Evolutionary conservation across 768 basidiomycete genomes (phyloP).

Genomic region (Rhodotorula babjevae): DNA sequence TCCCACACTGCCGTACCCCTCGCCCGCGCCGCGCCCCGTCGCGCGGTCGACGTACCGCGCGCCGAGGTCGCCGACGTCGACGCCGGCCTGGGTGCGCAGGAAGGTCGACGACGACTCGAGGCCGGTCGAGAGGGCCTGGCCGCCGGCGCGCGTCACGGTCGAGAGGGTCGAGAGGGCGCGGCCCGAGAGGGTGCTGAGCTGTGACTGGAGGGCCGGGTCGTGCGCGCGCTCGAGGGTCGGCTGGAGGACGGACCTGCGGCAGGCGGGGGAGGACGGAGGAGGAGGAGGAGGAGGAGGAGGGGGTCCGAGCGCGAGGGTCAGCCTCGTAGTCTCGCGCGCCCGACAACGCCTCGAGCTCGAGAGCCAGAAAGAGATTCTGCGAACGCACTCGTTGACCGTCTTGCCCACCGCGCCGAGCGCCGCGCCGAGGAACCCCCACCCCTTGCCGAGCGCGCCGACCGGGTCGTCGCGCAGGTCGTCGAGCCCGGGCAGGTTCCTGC

Average conservation of each 20-base stretch:
- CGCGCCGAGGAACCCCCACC: constrained; percentile 90
- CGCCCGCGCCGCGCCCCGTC: constrained; percentile 26
- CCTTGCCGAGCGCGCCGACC: constrained; percentile 75
- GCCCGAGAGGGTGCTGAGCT: constrained; percentile 64
- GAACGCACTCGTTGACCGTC: constrained; percentile 61
- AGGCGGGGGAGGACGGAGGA: neutral
- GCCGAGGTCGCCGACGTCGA: constrained; percentile 59
- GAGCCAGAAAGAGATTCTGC: neutral
- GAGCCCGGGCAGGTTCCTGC: constrained; percentile 70
- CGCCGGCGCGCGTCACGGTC: constrained; percentile 57
- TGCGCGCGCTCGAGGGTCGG: constrained; percentile 75
- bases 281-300: no score
- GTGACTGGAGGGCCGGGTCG: constrained; percentile 74
- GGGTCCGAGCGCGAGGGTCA: neutral
- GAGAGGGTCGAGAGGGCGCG: constrained; percentile 58
- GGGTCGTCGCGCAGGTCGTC: constrained; percentile 83
- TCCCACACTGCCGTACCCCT: constrained; percentile 32
- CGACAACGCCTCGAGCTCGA: no score
- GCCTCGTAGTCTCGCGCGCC: neutral
- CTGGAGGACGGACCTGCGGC: constrained; percentile 67
- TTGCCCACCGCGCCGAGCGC: constrained; percentile 74
- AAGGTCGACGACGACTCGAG: constrained; percentile 62
- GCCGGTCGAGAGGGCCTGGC: constrained; percentile 47
- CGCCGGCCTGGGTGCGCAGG: constrained; percentile 66
- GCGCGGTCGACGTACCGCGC: constrained; percentile 31